Evolutionary conservation across 208 protist genomes (phyloP).

Genomic region (Leishmania mexicana): DNA sequence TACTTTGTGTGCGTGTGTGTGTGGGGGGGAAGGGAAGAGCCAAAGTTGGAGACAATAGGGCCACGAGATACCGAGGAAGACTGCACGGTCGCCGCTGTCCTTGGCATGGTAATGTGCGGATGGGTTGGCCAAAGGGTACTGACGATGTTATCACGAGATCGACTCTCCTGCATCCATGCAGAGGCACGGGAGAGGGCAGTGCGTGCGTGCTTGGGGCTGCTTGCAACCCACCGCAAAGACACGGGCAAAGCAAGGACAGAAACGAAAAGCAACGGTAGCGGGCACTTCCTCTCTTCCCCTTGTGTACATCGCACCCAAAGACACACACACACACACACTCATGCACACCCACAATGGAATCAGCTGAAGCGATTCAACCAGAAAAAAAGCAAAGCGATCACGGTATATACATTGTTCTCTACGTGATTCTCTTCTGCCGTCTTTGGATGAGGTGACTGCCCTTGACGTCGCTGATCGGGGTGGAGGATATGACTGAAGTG

Average conservation of each 20-base stretch:
- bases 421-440: neutral
- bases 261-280: neutral
- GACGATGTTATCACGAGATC: neutral
- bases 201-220: neutral
- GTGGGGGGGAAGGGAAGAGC: neutral
- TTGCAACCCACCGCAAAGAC: neutral
- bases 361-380: neutral
- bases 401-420: conserved; percentile 11
- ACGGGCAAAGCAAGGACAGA: neutral
- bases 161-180: neutral
- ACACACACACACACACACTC: conserved; percentile 4
- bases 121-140: neutral
- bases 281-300: neutral
- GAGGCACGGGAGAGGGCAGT: neutral
- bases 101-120: neutral
- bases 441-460: neutral
- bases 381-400: neutral
- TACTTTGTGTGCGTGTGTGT: neutral
- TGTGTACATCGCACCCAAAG: conserved; percentile 8
- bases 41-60: neutral
- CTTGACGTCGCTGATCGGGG: neutral
- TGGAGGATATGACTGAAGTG: neutral
- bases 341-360: conserved; percentile 3
- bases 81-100: neutral
- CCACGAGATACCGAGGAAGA: neutral